Evolutionary conservation across 179 eudicot species (phyloP).

Genomic region (Kewa caespitosa): DNA sequence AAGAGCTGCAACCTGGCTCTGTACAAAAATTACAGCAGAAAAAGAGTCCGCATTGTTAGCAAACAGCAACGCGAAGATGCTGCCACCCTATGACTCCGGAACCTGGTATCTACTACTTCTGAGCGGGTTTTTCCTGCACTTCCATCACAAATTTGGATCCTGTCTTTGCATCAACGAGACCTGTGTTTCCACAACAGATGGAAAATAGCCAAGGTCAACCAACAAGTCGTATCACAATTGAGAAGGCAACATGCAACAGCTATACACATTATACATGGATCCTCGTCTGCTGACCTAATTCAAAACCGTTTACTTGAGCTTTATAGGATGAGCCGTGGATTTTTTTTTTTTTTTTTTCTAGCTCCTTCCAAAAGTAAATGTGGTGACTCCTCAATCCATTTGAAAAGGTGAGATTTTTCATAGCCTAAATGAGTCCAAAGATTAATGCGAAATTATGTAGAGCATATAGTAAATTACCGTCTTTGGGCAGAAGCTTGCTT

Average conservation of each 20-base stretch:
- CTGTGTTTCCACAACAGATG: conserved; percentile 13
- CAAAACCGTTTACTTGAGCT: too few relatives aligned
- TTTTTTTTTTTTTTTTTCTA: too few relatives aligned
- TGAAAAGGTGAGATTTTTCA: too few relatives aligned
- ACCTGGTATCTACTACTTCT: conserved; percentile 25
- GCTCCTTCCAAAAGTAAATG: too few relatives aligned
- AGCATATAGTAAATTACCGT: conserved; percentile 26
- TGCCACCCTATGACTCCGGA: conserved; percentile 27
- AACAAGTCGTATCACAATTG: not conserved
- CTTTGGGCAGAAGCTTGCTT: conserved; percentile 39
- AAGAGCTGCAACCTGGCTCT: conserved; percentile 69
- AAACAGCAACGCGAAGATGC: too few relatives aligned
- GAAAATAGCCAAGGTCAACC: conserved; percentile 6
- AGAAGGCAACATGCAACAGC: not conserved
- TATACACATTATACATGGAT: too few relatives aligned
- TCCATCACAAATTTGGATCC: conserved; percentile 22
- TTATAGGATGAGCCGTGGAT: too few relatives aligned
- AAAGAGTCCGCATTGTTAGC: conserved; percentile 4
- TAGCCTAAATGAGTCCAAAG: too few relatives aligned
- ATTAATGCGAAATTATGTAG: too few relatives aligned
- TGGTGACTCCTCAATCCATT: too few relatives aligned
- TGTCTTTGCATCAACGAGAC: conserved; percentile 14
- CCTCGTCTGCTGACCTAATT: too few relatives aligned
- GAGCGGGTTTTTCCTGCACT: conserved; percentile 24
- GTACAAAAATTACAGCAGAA: conserved; percentile 57